Evolutionary conservation across 352 stramenopile genomes (phyloP), one percentile per base, ranked within the genome.

Genomic region (Globisporangium uncinulatum): DNA sequence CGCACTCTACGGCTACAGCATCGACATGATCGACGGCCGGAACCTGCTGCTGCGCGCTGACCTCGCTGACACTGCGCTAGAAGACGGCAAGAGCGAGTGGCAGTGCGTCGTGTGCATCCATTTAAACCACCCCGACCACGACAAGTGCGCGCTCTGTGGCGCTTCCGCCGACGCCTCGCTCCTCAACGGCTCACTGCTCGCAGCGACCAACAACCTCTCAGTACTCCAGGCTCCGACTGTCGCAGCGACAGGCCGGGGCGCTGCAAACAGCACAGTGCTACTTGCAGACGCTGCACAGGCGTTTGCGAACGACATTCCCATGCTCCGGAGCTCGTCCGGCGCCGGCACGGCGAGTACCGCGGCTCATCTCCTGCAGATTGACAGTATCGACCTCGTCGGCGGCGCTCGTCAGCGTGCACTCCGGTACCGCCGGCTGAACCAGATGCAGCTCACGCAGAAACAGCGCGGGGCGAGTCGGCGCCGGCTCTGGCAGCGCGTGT

Each of bases 41-140:
- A 69, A 64, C 57, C 48, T 72, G 47, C 69, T 86, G 51, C 63
- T 84, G 52, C 79, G 79, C 36, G 77, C 88, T 60, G 73, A 90
- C 56, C 66, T 90, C 20, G 74, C 76, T 50, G 77, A 87, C 54
- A 89, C 76, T 29, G 73, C 82, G 34, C 63, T 90, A 34, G 76
- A 86, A 36, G 72, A 77, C 19, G 80, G 73, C 19, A 61, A 65
- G 49, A 81, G 64, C 51, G 80, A 90, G 61, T 89, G 80, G 80
- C 76, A 89, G 57, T 90, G 80, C 60, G 56, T 89, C 52, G 79
- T 90, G 11, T 90, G 80, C 54, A 70, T 76, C 45, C 79, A 90
- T 54, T 70, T 88, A 65, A 90, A 90, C 54, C 80, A 90, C 54
- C 80, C 80, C 6, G 79, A 84, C 56, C 74, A 85, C 49, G 60